Evolutionary conservation across 805 yeast species (phyloP).

Genomic region (Ogataea chonburiensis): DNA sequence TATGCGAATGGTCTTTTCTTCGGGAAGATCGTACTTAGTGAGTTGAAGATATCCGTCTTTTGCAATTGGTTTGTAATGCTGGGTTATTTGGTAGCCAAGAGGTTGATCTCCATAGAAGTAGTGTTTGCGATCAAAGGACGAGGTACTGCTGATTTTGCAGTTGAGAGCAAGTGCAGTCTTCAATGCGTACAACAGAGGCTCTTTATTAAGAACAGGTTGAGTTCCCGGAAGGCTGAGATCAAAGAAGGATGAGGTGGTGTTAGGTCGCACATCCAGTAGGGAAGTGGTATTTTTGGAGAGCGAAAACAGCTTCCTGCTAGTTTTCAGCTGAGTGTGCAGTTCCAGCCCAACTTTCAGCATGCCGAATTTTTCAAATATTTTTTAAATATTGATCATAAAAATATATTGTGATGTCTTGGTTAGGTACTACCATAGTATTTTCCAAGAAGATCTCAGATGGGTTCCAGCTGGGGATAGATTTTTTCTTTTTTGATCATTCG

Average conservation of each 20-base stretch:
- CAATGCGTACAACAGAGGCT: slow-evolving; percentile 68
- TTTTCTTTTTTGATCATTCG: slow-evolving; percentile 21
- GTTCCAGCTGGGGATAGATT: slow-evolving; percentile 26
- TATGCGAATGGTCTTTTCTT: slow-evolving; percentile 52
- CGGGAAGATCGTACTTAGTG: slow-evolving; percentile 44
- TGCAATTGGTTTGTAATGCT: slow-evolving; percentile 79
- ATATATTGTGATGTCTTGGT: slow-evolving; percentile 5
- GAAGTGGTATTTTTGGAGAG: slow-evolving; percentile 48
- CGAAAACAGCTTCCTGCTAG: slow-evolving; percentile 76
- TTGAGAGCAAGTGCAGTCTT: slow-evolving; percentile 71
- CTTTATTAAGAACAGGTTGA: slow-evolving; percentile 76
- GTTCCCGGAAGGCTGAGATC: slow-evolving; percentile 93
- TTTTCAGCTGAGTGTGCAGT: slow-evolving; percentile 85
- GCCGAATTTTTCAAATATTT: background rate
- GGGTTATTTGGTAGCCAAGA: slow-evolving; percentile 92
- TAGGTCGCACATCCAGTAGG: slow-evolving; percentile 48
- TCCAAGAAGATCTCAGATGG: slow-evolving; percentile 14
- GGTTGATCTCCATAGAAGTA: slow-evolving; percentile 98
- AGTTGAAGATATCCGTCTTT: slow-evolving; percentile 58
- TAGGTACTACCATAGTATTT: slow-evolving; percentile 18
- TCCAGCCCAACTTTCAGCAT: slow-evolving; percentile 81
- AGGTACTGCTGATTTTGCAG: slow-evolving; percentile 51
- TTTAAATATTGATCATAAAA: background rate
- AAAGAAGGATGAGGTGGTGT: slow-evolving; percentile 68
- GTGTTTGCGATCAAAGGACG: slow-evolving; percentile 89